Base-by-base conservation (phyloP, 495 filamentous ascomycete species). In the Baudoinia panamericana region DNA sequence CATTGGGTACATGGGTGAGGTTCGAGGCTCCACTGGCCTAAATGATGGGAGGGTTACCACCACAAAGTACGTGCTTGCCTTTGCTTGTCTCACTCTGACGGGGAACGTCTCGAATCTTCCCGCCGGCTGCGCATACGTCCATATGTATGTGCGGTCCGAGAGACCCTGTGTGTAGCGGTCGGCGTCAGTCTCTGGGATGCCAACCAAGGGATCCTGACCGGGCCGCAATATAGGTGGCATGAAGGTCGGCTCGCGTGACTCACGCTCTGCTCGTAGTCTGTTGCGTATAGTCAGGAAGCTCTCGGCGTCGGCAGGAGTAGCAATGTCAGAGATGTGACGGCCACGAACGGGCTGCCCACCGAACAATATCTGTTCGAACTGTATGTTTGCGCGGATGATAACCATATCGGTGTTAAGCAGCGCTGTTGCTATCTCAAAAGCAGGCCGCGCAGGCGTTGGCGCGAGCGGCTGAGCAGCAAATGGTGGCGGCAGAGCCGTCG, bases 391-490 rank as follows among this genome's bases (percentile, higher is more conserved):
- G 19, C 56, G 55, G 18, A 61, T 29, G 18, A 66, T 49, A 11
- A 56, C 43, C 8, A 66, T 39, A 38, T 66, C 57, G 23, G 63
- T 49, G 30, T 63, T 55, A 7, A 65, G 42, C 32, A 59, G 46
- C 7, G 41, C 52, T 8, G 50, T 41, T 1, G 57, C 46, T 5
- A 48, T 23, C n/a, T 39, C 46, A 31, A 33, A 35, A 10, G 32
- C 19, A 16, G 36, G 30, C 9, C 23, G 29, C 4, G n/a, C 30
- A 12, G 25, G 5, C 8, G 1, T 39, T 10, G 38, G 32, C 4
- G 32, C 15, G 7, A 11, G 36, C 34, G 48, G 36, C 9, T 28
- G 39, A 6, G n/a, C 13, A 17, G 15, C 10, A 15, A 20, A 38
- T 15, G 40, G 46, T 7, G 46, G 37, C 26, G 19, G 23, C 33